phyloP scores from a whole-genome alignment of 345 rosid genomes.

The Populus pruinosa region DNA sequence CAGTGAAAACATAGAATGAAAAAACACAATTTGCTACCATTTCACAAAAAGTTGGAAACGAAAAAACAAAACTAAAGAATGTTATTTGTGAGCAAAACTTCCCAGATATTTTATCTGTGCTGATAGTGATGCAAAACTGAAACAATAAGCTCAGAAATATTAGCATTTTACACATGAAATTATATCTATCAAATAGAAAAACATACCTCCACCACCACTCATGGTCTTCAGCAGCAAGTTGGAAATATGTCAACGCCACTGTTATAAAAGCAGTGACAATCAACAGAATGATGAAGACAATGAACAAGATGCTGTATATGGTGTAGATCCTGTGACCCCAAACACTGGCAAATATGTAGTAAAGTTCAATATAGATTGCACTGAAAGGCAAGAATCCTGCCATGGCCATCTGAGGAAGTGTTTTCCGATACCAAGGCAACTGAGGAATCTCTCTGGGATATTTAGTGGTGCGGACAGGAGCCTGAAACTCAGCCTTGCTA shows the following conservation, averaged over 20 bases:
- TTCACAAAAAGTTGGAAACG: background rate
- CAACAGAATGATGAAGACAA: conserved; percentile 32
- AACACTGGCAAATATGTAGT: conserved; percentile 35
- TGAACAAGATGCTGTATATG: conserved; percentile 31
- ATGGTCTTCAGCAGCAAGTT: conserved; percentile 38
- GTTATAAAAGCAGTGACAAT: conserved; percentile 35
- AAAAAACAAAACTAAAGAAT: background rate
- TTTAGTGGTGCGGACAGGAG: conserved; percentile 83
- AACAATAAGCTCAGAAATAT: background rate
- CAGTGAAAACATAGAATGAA: background rate
- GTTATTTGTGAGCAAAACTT: background rate
- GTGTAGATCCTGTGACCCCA: conserved; percentile 39
- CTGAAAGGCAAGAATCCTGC: conserved; percentile 56
- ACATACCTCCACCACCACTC: conserved; percentile 38
- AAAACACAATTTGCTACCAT: background rate
- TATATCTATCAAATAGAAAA: background rate
- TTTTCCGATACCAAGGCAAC: conserved; percentile 79
- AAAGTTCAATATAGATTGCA: conserved; percentile 33
- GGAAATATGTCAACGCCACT: conserved; percentile 35
- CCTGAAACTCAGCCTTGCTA: conserved; percentile 88
- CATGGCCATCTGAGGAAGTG: conserved; percentile 92
- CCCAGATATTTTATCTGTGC: background rate
- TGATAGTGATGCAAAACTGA: background rate
- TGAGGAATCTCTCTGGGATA: conserved; percentile 80
- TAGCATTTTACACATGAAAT: background rate